Percentiles rank a stretch among this genome's conserved stretches.
Conservation (phyloP, 139 green algal genomes). For the Spirogloea muscicola region DNA sequence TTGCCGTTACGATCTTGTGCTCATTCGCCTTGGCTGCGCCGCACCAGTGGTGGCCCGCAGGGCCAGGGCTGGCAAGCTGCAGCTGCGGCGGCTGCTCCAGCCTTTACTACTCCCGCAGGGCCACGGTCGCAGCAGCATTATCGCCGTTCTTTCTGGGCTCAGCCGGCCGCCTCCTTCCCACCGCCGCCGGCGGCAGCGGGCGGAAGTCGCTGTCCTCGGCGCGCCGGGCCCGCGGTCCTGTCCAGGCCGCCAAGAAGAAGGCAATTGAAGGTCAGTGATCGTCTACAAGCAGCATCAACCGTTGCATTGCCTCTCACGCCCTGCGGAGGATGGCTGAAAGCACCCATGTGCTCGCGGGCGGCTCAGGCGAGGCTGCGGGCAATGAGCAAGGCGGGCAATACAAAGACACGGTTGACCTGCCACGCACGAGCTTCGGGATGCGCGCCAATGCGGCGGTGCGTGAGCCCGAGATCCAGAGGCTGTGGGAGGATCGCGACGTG, state of each 20-base stretch:
- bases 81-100: too few relatives aligned
- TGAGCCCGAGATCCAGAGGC: constrained; percentile 91
- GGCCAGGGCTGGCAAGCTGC: too few relatives aligned
- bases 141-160: too few relatives aligned
- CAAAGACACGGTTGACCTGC: constrained; percentile 82
- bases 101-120: too few relatives aligned
- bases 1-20: too few relatives aligned
- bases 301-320: neutral
- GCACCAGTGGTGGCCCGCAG: too few relatives aligned
- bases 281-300: neutral
- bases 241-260: constrained; percentile 13
- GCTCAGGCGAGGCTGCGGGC: neutral
- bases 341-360: neutral
- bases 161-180: too few relatives aligned
- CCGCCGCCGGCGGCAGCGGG: too few relatives aligned
- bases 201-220: too few relatives aligned
- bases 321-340: neutral
- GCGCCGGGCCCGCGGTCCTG: constrained; percentile 10
- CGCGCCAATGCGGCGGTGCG: constrained; percentile 81
- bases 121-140: too few relatives aligned
- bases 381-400: constrained; percentile 28
- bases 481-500: constrained; percentile 74
- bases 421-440: constrained; percentile 90
- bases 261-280: neutral
- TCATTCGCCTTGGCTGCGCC: too few relatives aligned